phyloP scores from a whole-genome alignment of 306 rosid genomes.

The Mucuna pruriens region DNA sequence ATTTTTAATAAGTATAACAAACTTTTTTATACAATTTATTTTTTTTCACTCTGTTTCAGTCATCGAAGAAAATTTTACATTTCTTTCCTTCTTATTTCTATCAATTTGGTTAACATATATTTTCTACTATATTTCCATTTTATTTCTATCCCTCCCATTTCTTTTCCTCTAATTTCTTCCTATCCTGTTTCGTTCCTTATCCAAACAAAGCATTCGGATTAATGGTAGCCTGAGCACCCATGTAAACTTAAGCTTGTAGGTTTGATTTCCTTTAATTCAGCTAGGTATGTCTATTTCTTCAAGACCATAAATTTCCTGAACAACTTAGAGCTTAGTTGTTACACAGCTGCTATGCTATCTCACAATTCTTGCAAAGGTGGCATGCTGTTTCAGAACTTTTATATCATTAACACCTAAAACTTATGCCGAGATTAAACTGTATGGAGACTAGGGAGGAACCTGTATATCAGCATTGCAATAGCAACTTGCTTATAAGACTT shows the following conservation, averaged over 20 bases:
- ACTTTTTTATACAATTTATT: no score
- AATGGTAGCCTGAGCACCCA: neutral
- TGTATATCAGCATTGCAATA: neutral
- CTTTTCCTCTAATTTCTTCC: neutral
- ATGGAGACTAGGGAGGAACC: neutral
- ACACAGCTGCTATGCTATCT: neutral
- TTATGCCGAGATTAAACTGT: neutral
- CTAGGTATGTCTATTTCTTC: neutral
- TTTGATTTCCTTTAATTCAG: neutral
- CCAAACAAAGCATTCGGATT: neutral
- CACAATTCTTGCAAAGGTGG: slow-evolving; percentile 8
- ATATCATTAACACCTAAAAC: neutral
- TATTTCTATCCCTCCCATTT: neutral
- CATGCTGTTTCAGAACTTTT: neutral
- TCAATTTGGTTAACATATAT: neutral
- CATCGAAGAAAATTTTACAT: neutral
- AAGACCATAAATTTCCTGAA: neutral
- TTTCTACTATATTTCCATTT: no score
- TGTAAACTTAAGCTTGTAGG: neutral
- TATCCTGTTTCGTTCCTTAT: no score
- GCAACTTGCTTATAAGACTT: neutral
- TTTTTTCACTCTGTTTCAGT: neutral
- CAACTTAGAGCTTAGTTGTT: neutral
- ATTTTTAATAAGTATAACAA: no score
- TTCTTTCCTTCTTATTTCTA: no score